Evolutionary conservation across 2,329 filamentous ascomycete genomes (phyloP).

Genomic region (Diaporthe humulicola): DNA sequence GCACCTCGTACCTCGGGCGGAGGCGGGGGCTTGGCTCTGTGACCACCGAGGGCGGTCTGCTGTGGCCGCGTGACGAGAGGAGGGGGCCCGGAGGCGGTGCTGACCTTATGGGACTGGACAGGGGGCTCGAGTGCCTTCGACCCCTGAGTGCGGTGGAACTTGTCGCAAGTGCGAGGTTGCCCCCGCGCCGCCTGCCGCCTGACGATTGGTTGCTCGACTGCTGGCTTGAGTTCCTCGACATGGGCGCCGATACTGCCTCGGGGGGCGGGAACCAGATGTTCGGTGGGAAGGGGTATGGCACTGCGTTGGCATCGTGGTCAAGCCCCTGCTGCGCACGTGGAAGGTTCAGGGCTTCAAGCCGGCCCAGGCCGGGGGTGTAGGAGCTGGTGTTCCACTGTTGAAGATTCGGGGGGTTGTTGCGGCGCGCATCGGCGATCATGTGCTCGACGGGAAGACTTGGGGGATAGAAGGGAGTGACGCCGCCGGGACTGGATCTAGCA

Average conservation of each 20-base stretch:
- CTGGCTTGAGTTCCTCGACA: conserved; percentile 61
- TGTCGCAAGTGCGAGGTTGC: background rate
- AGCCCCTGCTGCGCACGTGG: conserved; percentile 42
- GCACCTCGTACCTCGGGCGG: conserved; percentile 22
- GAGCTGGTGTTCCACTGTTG: conserved; percentile 46
- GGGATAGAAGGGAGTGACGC: conserved; percentile 45
- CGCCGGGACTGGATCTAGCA: conserved; percentile 49
- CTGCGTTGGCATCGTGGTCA: conserved; percentile 42
- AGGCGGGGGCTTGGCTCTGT: conserved; percentile 59
- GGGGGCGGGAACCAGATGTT: conserved; percentile 45
- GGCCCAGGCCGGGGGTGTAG: conserved; percentile 42
- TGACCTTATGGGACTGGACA: conserved; percentile 29
- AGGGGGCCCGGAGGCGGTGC: conserved; percentile 14
- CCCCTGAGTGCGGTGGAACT: background rate
- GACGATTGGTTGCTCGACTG: conserved; percentile 49
- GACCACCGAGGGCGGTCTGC: conserved; percentile 56
- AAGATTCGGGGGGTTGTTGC: conserved; percentile 37
- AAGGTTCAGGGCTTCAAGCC: background rate
- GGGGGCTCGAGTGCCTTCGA: conserved; percentile 33
- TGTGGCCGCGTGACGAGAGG: conserved; percentile 40
- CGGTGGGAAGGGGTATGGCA: conserved; percentile 46
- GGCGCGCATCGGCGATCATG: conserved; percentile 28
- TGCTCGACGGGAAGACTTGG: conserved; percentile 42
- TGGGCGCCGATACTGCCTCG: conserved; percentile 63
- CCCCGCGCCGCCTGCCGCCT: conserved; percentile 45